phyloP scores from a whole-genome alignment of 495 filamentous ascomycete species.

The Hypoxylon fuscum region DNA sequence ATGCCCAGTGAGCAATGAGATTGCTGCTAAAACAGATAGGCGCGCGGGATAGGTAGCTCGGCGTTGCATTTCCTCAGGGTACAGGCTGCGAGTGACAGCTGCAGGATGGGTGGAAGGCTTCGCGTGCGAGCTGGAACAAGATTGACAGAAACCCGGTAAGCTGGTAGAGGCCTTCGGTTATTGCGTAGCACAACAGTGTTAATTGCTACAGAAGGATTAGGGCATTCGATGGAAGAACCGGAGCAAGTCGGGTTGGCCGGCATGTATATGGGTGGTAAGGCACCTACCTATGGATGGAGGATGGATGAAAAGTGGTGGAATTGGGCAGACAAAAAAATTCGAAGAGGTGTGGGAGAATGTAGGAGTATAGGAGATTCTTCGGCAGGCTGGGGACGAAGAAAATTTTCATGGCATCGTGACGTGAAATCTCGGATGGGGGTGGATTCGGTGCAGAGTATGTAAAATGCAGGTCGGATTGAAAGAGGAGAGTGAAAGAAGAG shows the following conservation, averaged over 20 bases:
- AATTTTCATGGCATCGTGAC: constrained; percentile 42
- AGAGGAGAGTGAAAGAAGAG: constrained; percentile 7
- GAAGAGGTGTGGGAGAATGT: constrained; percentile 16
- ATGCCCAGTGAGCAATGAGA: constrained; percentile 3
- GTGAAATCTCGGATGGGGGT: constrained; percentile 34
- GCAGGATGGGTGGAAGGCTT: constrained; percentile 15
- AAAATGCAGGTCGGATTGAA: constrained; percentile 24
- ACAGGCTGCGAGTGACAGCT: constrained; percentile 27
- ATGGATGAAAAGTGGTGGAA: constrained; percentile 21
- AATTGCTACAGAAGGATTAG: constrained; percentile 9
- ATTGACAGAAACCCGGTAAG: constrained; percentile 34
- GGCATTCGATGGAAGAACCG: constrained; percentile 35
- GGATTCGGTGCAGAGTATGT: constrained; percentile 35
- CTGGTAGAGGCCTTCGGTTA: constrained; percentile 31
- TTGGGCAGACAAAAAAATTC: constrained; percentile 29
- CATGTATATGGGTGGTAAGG: constrained; percentile 27
- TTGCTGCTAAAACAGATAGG: constrained; percentile 19
- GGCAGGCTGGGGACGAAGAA: constrained; percentile 31
- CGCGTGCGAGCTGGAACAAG: constrained; percentile 21
- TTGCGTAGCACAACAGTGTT: constrained; percentile 30
- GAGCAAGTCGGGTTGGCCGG: constrained; percentile 34
- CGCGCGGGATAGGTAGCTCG: constrained; percentile 25
- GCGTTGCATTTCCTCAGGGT: constrained; percentile 21
- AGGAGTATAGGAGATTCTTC: constrained; percentile 26
- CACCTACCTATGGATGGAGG: constrained; percentile 12